Evolutionary conservation across 1,284 basidiomycete genomes (phyloP).

Genomic region (Melanopsichium pennsylvanicum): DNA sequence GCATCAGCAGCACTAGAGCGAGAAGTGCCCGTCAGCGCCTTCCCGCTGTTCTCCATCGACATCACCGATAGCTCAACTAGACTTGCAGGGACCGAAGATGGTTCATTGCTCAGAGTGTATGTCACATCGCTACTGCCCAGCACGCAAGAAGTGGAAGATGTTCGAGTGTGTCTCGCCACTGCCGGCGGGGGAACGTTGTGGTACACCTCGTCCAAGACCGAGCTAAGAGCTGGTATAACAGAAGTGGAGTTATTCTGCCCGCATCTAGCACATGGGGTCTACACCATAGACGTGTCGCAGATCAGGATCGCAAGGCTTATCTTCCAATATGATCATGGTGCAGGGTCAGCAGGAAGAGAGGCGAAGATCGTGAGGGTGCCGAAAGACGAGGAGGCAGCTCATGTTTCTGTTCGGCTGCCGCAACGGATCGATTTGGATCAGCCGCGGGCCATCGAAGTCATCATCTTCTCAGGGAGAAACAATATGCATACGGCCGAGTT

Average conservation of each 20-base stretch:
- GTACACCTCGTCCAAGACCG: slow-evolving; percentile 42
- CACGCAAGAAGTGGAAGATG: slow-evolving; percentile 51
- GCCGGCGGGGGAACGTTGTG: slow-evolving; percentile 45
- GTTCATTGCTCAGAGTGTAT: slow-evolving; percentile 34
- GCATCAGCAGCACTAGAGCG: slow-evolving; percentile 29
- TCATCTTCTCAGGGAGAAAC: slow-evolving; percentile 46
- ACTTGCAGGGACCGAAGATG: slow-evolving; percentile 46
- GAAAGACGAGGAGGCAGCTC: slow-evolving; percentile 49
- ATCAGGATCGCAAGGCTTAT: slow-evolving; percentile 49
- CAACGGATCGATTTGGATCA: slow-evolving; percentile 48
- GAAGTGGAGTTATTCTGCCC: slow-evolving; percentile 43
- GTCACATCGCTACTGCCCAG: slow-evolving; percentile 35
- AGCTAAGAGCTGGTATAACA: slow-evolving; percentile 43
- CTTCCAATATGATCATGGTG: slow-evolving; percentile 50
- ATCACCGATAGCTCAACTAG: slow-evolving; percentile 6
- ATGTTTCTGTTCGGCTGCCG: slow-evolving; percentile 28
- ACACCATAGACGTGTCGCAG: slow-evolving; percentile 59
- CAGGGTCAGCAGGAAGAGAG: slow-evolving; percentile 2
- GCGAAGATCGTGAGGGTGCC: slow-evolving; percentile 46
- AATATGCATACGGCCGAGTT: slow-evolving; percentile 33
- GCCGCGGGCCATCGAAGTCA: slow-evolving; percentile 38
- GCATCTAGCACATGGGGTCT: slow-evolving; percentile 48
- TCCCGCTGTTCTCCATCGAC: slow-evolving; percentile 36
- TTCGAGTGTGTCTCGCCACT: slow-evolving; percentile 51
- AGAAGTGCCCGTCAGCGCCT: slow-evolving; percentile 49